These are phyloP conservation scores for Globisporangium takayamanum DNA, from an alignment of 352 stramenopile genomes.

Conservation along the genomic window DNA sequence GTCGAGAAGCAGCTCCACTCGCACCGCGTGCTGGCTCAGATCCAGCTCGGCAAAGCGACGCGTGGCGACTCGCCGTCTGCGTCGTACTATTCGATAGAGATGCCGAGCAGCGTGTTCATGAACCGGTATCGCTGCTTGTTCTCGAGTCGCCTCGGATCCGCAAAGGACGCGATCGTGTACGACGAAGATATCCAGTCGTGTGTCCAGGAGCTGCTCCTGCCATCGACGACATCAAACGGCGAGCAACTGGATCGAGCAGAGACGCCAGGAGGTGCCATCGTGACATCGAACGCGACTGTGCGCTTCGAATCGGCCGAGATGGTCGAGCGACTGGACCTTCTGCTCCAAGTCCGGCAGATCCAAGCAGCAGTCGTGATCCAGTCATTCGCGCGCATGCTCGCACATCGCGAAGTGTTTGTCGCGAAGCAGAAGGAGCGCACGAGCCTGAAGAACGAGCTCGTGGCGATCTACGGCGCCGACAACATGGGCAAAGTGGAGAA, in stretches of 20 bases:
- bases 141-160: neutral
- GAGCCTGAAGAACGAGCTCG: conserved; percentile 29
- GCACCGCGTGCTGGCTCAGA: conserved; percentile 27
- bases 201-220: conserved; percentile 14
- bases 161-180: neutral
- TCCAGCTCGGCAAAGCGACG: conserved; percentile 19
- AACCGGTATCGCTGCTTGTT: conserved; percentile 26
- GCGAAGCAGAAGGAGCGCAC: conserved; percentile 22
- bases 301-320: conserved; percentile 22
- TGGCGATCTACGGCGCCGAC: conserved; percentile 31
- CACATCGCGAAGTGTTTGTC: conserved; percentile 20
- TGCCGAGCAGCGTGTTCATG: conserved; percentile 20
- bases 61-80: neutral
- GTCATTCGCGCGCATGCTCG: conserved; percentile 33
- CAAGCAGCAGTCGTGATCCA: conserved; percentile 29
- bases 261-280: conserved; percentile 2
- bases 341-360: conserved; percentile 26
- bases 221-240: neutral
- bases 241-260: neutral
- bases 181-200: conserved; percentile 16
- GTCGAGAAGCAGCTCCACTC: conserved; percentile 26
- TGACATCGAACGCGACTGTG: conserved; percentile 17
- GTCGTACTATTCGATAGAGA: conserved; percentile 22
- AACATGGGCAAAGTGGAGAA: conserved; percentile 29
- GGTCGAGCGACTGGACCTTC: conserved; percentile 34